These are phyloP conservation scores for Saccharomyces kudriavzevii DNA, from an alignment of 805 yeast species.

Conservation along the genomic window DNA sequence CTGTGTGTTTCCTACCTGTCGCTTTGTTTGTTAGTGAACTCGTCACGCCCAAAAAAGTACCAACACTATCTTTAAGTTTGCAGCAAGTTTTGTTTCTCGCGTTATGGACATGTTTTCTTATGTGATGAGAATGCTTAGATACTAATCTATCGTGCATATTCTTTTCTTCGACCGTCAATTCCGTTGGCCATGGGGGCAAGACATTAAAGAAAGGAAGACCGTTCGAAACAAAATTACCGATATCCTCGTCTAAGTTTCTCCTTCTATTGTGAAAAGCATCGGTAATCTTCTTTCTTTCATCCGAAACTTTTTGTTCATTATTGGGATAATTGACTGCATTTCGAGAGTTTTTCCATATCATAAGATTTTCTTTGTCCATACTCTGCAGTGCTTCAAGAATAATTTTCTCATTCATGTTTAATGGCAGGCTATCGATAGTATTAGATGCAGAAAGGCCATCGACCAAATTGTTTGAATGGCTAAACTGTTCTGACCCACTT, in stretches of 20 bases:
- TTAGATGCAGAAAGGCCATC: background rate
- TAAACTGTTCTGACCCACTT: background rate
- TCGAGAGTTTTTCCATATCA: background rate
- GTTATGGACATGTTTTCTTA: slow-evolving; percentile 11
- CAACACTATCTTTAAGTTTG: background rate
- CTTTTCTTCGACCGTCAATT: background rate
- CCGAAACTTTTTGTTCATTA: too few species aligned
- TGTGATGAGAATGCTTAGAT: slow-evolving; percentile 20
- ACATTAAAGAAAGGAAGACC: background rate
- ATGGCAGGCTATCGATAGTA: background rate
- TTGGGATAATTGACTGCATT: background rate
- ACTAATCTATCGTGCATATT: background rate
- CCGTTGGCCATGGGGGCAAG: background rate
- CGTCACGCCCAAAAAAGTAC: background rate
- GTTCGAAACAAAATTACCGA: background rate
- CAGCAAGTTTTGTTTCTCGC: background rate
- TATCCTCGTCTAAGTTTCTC: background rate
- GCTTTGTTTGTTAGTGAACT: background rate
- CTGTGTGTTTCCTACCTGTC: slow-evolving; percentile 28
- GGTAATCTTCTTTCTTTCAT: background rate
- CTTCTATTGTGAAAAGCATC: background rate
- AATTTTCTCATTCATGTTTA: background rate
- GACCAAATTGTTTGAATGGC: background rate
- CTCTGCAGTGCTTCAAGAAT: background rate
- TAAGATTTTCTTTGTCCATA: background rate